Base-by-base conservation (phyloP, 2,329 filamentous ascomycete species). In the Aspergillus sp. region DNA sequence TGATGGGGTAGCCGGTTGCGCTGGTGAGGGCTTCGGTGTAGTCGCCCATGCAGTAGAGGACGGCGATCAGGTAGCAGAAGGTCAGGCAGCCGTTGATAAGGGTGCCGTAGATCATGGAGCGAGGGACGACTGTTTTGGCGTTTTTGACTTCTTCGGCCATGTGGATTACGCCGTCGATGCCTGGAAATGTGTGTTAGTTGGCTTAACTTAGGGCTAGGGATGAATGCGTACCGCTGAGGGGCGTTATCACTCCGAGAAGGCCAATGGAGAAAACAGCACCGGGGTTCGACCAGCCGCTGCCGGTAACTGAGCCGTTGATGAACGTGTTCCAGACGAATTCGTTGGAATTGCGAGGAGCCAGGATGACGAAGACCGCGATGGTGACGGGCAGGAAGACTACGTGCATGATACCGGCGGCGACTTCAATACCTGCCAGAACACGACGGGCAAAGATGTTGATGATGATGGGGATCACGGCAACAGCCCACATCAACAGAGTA, bases 81-180 rank as follows among this genome's bases (percentile, higher is more conserved):
- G 78, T 79, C 26, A 81, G 65, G 7, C 65, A 59, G 4, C 76
- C 78, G 56, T 81, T 82, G 57, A 81, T 71, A 6, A 75, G 39
- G 53, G 79, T 74, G 26, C 73, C 75, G 51, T 71, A 72, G 58
- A 81, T 73, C 61, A 82, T 80, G 4, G 77, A 74, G 34, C 71
- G 64, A 0, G 80, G 80, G 11, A 82, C 75, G 11, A 81, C 76
- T 5, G 71, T 62, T 6, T 76, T 74, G 2, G 80, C 76, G 34
- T 80, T 72, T 44, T 76, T 69, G 42, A 81, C 76, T 63, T 82
- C 80, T 62, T 82, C 80, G 2, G 78, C 73, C 62, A 80, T 74
- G 58, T 76, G 68, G 22, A 61, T 63, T 18, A 59, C 62, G 1
- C 65, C 68, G 49, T 69, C 68, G 22, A 66, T 51, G 9, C 67